Base-by-base conservation (phyloP, 192 early-diverging fungal genomes). In the Entomortierella beljakovae region DNA sequence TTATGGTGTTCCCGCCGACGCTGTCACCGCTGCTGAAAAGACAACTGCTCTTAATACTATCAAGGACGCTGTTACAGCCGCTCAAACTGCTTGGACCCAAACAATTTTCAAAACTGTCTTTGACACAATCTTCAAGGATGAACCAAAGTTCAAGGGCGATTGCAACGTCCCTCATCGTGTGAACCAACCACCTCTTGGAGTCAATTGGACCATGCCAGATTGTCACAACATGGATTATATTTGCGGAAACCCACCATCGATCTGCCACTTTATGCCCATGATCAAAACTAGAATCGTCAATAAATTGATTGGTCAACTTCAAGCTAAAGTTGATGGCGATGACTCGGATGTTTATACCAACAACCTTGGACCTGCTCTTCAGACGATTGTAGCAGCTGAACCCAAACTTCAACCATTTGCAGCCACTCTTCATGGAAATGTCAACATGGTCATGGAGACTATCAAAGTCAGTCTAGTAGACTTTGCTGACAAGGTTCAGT, bases 211-310 rank as follows among this genome's bases (percentile, higher is more conserved):
- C 26, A 64, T 83, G 62, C 75, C 75, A 6, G 85, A 88, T 54
- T 88, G 87, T 46, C 62, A 76, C 29, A 81, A 83, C 28, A 85
- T 85, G 83, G 85, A 86, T 42, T 88, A 86, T 56, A 82, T 86
- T 52, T 88, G 87, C 59, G 87, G 87, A 22, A 88, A 88, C 67
- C 87, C 87, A 23, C 87, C 87, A 25, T 85, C 85, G 23, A 84
- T 88, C 61, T 88, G 87, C 61, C 81, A 88, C 64, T 83, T 82
- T 37, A 80, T 88, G 72, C 65, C 71, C 37, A 73, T 80, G 79
- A 82, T 87, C 70, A 81, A 81, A 64, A 81, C 64, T 54, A 56
- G 75, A 37, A 79, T 65, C 49, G 68, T 70, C 38, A 58, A 70
- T 25, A 79, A 69, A 43, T 57, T 79, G 43, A 65, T 53, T 26